A percentile compares a stretch with the other conserved stretches of the same genome.
Conservation (phyloP, 2,329 filamentous ascomycete genomes). For the Phoma herbarum region DNA sequence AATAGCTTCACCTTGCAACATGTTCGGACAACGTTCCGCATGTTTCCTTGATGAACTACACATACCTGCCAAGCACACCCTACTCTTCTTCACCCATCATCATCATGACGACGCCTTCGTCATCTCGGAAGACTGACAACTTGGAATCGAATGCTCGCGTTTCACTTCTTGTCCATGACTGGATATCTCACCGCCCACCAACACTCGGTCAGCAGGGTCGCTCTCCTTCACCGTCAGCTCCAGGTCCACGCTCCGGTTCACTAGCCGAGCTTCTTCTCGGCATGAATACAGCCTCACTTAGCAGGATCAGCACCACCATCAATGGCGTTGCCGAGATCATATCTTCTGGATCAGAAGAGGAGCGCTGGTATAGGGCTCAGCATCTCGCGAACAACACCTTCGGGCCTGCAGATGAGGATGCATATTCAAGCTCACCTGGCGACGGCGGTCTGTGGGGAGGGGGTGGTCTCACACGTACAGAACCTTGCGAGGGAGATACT, state of each 20-base stretch:
- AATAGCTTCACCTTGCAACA: slow-evolving; percentile 91
- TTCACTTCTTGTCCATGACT: slow-evolving; percentile 95
- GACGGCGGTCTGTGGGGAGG: slow-evolving; percentile 58
- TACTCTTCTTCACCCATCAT: slow-evolving; percentile 73
- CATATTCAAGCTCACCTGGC: slow-evolving; percentile 42
- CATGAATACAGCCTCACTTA: slow-evolving; percentile 87
- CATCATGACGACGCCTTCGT: slow-evolving; percentile 88
- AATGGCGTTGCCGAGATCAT: slow-evolving; percentile 85
- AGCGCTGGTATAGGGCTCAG: slow-evolving; percentile 80
- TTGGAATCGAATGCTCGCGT: slow-evolving; percentile 85
- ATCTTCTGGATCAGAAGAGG: slow-evolving; percentile 77
- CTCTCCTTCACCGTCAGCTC: slow-evolving; percentile 70
- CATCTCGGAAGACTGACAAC: slow-evolving; percentile 82
- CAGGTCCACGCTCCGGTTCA: slow-evolving; percentile 66
- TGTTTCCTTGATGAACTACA: slow-evolving; percentile 99
- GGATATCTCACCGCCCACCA: slow-evolving; percentile 91
- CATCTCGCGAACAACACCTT: slow-evolving; percentile 96
- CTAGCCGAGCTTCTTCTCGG: slow-evolving; percentile 86
- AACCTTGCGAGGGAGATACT: slow-evolving; percentile 40
- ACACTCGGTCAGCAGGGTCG: slow-evolving; percentile 65
- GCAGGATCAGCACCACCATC: slow-evolving; percentile 90
- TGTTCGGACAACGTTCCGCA: slow-evolving; percentile 84
- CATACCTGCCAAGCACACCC: slow-evolving; percentile 81
- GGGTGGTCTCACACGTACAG: slow-evolving; percentile 51
- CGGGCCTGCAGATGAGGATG: slow-evolving; percentile 53